Base-by-base conservation (phyloP, 2,329 filamentous ascomycete species). In the Fusarium verticillioides region DNA sequence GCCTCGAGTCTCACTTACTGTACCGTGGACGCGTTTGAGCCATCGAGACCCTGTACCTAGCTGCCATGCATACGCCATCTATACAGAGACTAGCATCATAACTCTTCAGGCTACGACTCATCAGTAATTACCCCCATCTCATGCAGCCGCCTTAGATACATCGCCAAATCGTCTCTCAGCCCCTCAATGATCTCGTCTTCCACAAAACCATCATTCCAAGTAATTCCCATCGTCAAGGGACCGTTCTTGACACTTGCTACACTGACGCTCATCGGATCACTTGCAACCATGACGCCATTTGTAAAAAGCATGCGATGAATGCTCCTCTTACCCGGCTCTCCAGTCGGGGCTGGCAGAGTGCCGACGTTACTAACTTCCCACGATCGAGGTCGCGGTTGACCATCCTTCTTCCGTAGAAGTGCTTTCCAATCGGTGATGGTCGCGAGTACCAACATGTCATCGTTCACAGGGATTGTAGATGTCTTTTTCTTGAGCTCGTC, bases 351-450 rank as follows among this genome's bases (percentile, higher is more conserved):
- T 50, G 60, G 37, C 15, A 72, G 11, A 46, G 69, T 62, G 9
- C 88, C 88, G 9, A 89, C 66, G 73, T 90, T 90, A 67, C 85
- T 89, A 9, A 90, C 74, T 68, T 86, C 85, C 84, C 87, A 90
- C 2, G 86, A 85, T 7, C 74, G 73, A 5, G 81, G 77, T 15
- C 87, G 83, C 18, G 79, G 73, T 60, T 81, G 77, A 2, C 87
- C 87, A 21, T 88, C 75, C 72, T 84, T 85, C 2, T 77, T 75
- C 8, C 74, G 67, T 71, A 85, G 85, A 67, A 82, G 85, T 4
- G 75, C 73, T 43, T 79, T 77, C 79, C 84, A 87, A 79, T 90
- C 84, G 4, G 76, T 44, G 9, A 89, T 77, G 56, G 83, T 84
- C 5, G 75, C 72, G 19, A 88, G 61, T 60, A 89, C 72, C 9